phyloP scores from a whole-genome alignment of 257 asterid species.

The Fraxinus americana region DNA sequence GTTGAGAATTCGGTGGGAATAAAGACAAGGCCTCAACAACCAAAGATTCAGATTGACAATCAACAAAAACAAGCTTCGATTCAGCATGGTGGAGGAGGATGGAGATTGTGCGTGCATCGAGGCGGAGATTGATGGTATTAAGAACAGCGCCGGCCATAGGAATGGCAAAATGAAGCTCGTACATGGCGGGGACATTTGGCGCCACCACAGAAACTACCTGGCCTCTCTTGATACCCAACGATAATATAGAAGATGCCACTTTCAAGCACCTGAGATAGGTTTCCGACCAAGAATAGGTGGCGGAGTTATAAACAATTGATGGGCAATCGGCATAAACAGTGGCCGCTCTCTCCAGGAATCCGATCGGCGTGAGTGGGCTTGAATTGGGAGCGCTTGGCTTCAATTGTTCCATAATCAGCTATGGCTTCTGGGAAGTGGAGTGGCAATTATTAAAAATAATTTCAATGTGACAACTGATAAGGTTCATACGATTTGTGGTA shows the following conservation, averaged over 20 bases:
- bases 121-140: conserved; percentile 66
- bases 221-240: conserved; percentile 50
- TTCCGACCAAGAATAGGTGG: conserved; percentile 57
- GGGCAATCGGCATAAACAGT: conserved; percentile 59
- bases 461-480: too few species aligned
- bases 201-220: conserved; percentile 70
- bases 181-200: conserved; percentile 78
- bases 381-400: conserved; percentile 55
- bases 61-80: conserved; percentile 61
- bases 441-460: background rate
- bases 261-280: conserved; percentile 52
- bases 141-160: conserved; percentile 85
- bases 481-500: too few species aligned
- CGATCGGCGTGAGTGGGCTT: conserved; percentile 57
- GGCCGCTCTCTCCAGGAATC: conserved; percentile 62
- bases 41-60: conserved; percentile 44
- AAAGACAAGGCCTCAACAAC: conserved; percentile 55
- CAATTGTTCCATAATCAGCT: conserved; percentile 35
- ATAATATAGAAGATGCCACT: conserved; percentile 56
- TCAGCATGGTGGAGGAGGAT: conserved; percentile 58
- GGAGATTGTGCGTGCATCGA: conserved; percentile 65
- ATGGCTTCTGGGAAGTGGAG: background rate
- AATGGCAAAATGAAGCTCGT: conserved; percentile 72
- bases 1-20: conserved; percentile 36
- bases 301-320: conserved; percentile 48